Evolutionary conservation across 345 rosid species (phyloP), one percentile per base, ranked within the genome.

Genomic region (Euphorbia tirucalli): DNA sequence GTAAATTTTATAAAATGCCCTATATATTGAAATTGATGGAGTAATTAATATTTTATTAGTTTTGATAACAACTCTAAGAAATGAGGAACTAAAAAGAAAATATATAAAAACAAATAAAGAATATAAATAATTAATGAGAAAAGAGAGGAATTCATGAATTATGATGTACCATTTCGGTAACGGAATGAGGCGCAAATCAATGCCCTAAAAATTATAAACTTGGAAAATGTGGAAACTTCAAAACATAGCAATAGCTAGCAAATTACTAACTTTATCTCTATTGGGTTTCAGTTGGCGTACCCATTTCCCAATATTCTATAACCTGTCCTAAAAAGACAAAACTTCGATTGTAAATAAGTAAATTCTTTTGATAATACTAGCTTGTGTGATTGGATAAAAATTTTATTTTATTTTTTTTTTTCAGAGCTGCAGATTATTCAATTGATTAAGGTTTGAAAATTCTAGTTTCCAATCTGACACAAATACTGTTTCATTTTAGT

Each of bases 181-280:
- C 39, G 39, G 57, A 39, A 55, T 1, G 11, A 10, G 24, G 70
- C 39, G 56, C 77, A 59, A n/a, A 75, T 55, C 66, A 70, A 71
- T 71, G 65, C 39, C 35, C 54, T 67, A 62, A 31, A 65, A 63
- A 73, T 32, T 21, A 22, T 62, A 54, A 79, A 50, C 65, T 68
- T 81, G 9, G 57, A 78, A 32, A 49, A 61, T 21, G n/a, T 56
- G 44, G 65, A 57, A 72, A 48, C 81, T 69, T 60, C 39, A 30
- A 73, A 68, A 65, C 52, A 46, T 8, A 69, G 54, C 52, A 66
- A 65, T n/a, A n/a, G n/a, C n/a, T n/a, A n/a, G n/a, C n/a, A n/a
- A n/a, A n/a, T n/a, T n/a, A n/a, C n/a, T n/a, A 27, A 41, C 44
- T 7, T 44, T 9, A n/a, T 41, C 7, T 58, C 22, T 54, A 7